Percentiles rank a stretch among this genome's conserved stretches.
Evolutionary conservation across 176 grass and related monocot species (phyloP).

Genomic region (Panicum miliaceum): DNA sequence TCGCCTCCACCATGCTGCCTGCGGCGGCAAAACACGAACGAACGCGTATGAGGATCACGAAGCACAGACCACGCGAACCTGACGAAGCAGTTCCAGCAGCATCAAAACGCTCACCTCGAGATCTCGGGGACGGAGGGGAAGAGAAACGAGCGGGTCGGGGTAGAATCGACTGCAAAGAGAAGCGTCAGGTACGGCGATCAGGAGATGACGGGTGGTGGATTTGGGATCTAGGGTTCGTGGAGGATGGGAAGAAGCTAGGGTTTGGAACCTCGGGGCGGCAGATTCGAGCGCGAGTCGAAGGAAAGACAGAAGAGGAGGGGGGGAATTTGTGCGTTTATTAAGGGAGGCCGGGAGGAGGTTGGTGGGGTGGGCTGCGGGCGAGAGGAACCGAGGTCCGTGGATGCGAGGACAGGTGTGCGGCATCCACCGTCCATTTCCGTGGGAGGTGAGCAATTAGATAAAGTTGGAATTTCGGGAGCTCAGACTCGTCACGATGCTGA

Average conservation of each 20-base stretch:
- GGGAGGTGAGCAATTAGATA: no score
- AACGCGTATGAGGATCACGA: not conserved
- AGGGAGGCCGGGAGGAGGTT: no score
- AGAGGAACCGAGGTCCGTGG: no score
- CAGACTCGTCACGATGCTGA: no score
- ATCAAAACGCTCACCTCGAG: constrained; percentile 15
- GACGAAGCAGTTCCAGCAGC: not conserved
- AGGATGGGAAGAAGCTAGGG: not conserved
- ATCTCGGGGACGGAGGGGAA: not conserved
- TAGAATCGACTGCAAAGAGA: constrained; percentile 18
- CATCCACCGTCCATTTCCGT: no score
- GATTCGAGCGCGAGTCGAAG: not conserved
- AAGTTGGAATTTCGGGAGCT: no score
- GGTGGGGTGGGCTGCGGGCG: no score
- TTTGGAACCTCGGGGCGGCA: constrained; percentile 4
- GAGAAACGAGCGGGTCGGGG: not conserved
- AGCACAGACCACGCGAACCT: not conserved
- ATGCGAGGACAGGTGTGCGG: no score
- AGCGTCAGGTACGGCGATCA: not conserved
- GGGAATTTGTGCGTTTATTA: not conserved
- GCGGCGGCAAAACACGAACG: not conserved
- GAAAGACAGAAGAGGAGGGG: no score
- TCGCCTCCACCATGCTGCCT: constrained; percentile 82
- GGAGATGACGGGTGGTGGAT: not conserved
- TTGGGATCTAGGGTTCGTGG: constrained; percentile 24